phyloP scores from a whole-genome alignment of 768 basidiomycete species.

The Trametes meyenii region DNA sequence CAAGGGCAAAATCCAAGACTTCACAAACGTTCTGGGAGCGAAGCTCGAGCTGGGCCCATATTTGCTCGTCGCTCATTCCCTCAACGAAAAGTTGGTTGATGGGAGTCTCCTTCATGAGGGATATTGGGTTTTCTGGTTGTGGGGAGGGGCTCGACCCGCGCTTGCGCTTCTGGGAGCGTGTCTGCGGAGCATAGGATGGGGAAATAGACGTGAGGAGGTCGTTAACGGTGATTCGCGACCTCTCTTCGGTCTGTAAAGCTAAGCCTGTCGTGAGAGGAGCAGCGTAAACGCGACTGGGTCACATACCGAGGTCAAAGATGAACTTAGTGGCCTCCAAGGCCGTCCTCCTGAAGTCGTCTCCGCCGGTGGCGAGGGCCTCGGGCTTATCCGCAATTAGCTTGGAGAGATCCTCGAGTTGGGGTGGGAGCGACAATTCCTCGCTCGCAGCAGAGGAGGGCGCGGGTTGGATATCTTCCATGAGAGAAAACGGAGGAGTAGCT shows the following conservation, averaged over 20 bases:
- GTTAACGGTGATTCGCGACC: conserved; percentile 65
- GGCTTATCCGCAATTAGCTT: conserved; percentile 55
- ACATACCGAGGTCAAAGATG: conserved; percentile 75
- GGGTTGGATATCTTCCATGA: not conserved
- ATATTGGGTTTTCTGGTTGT: conserved; percentile 29
- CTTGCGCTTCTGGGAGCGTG: conserved; percentile 66
- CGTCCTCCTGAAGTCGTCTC: conserved; percentile 52
- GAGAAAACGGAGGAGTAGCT: not conserved
- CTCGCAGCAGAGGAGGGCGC: not conserved
- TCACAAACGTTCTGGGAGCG: conserved; percentile 69
- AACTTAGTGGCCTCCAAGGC: conserved; percentile 73
- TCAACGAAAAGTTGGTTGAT: conserved; percentile 73
- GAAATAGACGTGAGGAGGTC: conserved; percentile 69
- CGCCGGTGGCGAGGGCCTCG: conserved; percentile 59
- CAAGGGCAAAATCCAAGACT: conserved; percentile 66
- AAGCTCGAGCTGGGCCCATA: conserved; percentile 95
- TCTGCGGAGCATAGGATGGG: conserved; percentile 71
- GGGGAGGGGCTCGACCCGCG: conserved; percentile 37
- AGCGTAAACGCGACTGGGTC: conserved; percentile 9
- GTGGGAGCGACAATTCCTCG: conserved; percentile 33
- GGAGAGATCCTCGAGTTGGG: conserved; percentile 53
- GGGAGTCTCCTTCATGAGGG: conserved; percentile 62
- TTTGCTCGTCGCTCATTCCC: conserved; percentile 81
- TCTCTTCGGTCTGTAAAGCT: conserved; percentile 71
- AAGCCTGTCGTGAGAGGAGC: conserved; percentile 6